Conservation (phyloP, 306 rosid species). For the Herpetospermum pedunculosum region DNA sequence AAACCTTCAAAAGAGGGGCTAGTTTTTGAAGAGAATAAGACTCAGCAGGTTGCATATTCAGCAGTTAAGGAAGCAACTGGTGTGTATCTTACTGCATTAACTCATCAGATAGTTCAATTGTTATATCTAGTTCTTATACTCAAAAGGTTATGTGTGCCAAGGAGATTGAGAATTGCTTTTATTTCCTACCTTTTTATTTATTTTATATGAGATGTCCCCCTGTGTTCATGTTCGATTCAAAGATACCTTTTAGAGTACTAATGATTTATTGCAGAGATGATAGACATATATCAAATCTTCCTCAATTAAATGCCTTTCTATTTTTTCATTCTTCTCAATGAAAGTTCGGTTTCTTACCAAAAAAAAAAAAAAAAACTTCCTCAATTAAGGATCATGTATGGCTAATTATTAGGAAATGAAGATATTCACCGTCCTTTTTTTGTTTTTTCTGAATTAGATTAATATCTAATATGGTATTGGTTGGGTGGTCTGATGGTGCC, state of each 20-base stretch:
- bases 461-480: background rate
- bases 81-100: constrained; percentile 16
- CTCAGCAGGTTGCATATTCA: constrained; percentile 51
- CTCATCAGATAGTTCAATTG: background rate
- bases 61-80: constrained; percentile 68
- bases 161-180: background rate
- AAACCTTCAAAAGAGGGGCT: constrained; percentile 33
- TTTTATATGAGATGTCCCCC: background rate
- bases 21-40: constrained; percentile 25
- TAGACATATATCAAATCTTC: background rate
- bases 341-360: no score
- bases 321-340: no score
- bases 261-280: background rate
- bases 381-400: background rate
- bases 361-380: no score
- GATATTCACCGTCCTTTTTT: background rate
- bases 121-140: background rate
- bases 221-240: background rate
- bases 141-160: background rate
- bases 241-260: background rate
- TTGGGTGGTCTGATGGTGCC: background rate
- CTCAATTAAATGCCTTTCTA: no score
- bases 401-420: background rate
- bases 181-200: background rate
- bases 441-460: background rate